Evolutionary conservation across 495 filamentous ascomycete species (phyloP), one percentile per base, ranked within the genome.

Genomic region (Xylaria scruposa): DNA sequence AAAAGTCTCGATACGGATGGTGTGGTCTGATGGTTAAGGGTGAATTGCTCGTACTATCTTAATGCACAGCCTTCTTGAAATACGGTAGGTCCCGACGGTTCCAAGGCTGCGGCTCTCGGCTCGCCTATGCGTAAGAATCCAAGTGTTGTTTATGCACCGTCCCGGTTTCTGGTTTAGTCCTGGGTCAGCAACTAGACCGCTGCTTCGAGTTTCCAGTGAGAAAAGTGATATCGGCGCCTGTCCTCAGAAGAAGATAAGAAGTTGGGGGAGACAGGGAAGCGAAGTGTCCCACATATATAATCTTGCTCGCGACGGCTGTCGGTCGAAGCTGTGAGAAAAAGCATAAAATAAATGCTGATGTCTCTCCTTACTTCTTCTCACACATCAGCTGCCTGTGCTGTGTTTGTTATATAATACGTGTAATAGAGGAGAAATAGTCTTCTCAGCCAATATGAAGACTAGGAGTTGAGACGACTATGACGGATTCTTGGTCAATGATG

Each of bases 241-340:
- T 62, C 26, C 17, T 51, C 15, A 13, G 21, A 54, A 63, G n/a
- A 31, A 42, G 15, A 62, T 40, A 47, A 60, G 54, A 49, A 10
- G 40, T 68, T 12, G 19, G 46, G 26, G 21, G 36, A 46, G 59
- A 70, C 26, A 40, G 67, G 67, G 67, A 61, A 61, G 19, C 8
- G 67, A 61, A 51, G 29, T 1, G 54, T 70, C 40, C 42, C 67
- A 70, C 56, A 36, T 61, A 70, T 49, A 24, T 51, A 61, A 26
- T 31, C 54, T 59, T 38, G 24, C 17, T 44, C 29, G 8, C n/a
- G 54, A 51, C 26, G 42, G 54, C n/a, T 49, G 26, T 33, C 42
- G 42, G 54, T 61, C 54, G 17, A 47, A 51, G 17, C 24, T 58
- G 19, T 15, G 29, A 61, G 29, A 29, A 49, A 46, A 29, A 60